Evolutionary conservation across 2,329 filamentous ascomycete species (phyloP), one percentile per base, ranked within the genome.

Genomic region (Xylariaceae sp.): DNA sequence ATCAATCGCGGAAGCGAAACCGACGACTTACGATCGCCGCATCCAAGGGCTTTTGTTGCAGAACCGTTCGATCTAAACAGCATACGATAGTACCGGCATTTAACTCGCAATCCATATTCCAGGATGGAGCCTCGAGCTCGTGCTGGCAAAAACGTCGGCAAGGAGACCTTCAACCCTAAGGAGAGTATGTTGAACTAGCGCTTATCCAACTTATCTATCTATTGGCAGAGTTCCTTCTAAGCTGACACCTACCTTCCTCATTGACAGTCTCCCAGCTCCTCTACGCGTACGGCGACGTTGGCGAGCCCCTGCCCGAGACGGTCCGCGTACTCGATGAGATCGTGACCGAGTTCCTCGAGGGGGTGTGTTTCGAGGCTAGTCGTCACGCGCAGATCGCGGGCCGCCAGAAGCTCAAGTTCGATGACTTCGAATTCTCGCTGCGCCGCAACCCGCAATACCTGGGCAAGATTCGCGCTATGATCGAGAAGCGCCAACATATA

Each of bases 391-490:
- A 87, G 63, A 88, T 95, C 65, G 83, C 87, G 2, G 85, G 89
- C 1, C 86, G 93, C 2, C 88, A 95, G 57, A 98, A 98, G 69
- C 89, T 98, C 68, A 98, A 98, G 65, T 87, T 95, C 57, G 91
- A 96, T 59, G 93, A 98, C 66, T 95, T 98, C 69, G 89, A 94
- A 59, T 98, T 95, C 66, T 89, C 89, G 30, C 79, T 97, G 53
- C 80, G 93, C 24, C 81, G 86, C 50, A 94, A 97, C 58, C 83
- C 87, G 8, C 73, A 79, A 44, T 94, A 95, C 62, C 73, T 97
- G 33, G 93, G 93, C 37, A 83, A 91, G 57, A 89, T 97, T 41
- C 82, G 88, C 61, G 89, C 95, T 68, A 80, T 95, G 59, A 78
- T 95, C 52, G 85, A 88, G 65, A 90, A 91, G 73, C 89, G 94